Conservation (phyloP, 1,284 basidiomycete species). For the Apiotrichum domesticum region DNA sequence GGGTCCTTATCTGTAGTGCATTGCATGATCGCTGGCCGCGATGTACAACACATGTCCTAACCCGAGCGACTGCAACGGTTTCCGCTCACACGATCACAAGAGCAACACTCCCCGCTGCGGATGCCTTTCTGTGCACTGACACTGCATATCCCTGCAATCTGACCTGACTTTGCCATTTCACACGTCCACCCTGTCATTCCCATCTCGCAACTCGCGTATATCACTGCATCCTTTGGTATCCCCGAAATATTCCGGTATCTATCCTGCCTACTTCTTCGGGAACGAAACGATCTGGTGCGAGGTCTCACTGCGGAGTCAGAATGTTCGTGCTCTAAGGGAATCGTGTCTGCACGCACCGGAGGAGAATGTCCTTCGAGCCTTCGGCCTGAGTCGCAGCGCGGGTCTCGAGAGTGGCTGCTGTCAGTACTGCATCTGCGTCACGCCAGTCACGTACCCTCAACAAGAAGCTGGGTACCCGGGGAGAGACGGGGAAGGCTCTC, state of each 20-base stretch:
- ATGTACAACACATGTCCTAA: no score
- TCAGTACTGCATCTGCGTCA: constrained; percentile 1
- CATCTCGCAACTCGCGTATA: no score
- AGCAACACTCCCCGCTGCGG: no score
- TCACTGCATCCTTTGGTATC: background rate
- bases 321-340: no score
- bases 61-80: no score
- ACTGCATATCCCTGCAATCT: no score
- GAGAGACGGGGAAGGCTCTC: constrained; percentile 24
- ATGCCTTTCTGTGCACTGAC: no score
- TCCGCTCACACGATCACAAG: no score
- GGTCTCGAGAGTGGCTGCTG: constrained; percentile 16
- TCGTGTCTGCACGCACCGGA: constrained; percentile 13
- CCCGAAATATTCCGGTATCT: background rate
- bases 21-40: no score
- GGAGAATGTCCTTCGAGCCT: constrained; percentile 15
- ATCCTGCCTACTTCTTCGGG: constrained; percentile 5
- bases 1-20: no score
- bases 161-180: background rate
- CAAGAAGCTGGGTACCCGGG: constrained; percentile 31
- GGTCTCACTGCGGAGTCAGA: constrained; percentile 13
- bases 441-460: constrained; percentile 29
- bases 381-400: constrained; percentile 11
- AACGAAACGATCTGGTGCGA: constrained; percentile 18
- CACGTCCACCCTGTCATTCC: background rate